Percentiles rank a stretch among this genome's conserved stretches.
phyloP scores from a whole-genome alignment of 2,329 filamentous ascomycete genomes.

The Pestalotiopsis sp. region DNA sequence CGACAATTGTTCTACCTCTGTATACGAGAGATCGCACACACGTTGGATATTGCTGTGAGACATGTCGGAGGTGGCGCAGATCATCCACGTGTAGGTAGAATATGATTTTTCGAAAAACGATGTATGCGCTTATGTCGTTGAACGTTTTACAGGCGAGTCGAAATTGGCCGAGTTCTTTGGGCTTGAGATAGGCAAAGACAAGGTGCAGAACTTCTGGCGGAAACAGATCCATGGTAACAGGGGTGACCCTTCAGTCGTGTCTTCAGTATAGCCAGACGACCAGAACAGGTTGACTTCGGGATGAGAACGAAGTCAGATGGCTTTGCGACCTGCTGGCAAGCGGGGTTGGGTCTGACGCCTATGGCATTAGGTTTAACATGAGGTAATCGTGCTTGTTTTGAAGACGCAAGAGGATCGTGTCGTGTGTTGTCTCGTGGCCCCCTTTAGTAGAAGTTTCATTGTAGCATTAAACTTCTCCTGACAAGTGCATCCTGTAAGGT shows the following conservation, averaged over 20 bases:
- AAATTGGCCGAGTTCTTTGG: conserved; percentile 25
- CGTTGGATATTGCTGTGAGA: conserved; percentile 24
- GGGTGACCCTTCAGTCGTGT: background rate
- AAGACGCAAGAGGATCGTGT: too few species aligned
- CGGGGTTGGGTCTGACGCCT: background rate
- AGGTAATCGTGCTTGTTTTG: too few species aligned
- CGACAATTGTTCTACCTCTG: conserved; percentile 17
- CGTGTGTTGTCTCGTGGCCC: too few species aligned
- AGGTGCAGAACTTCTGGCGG: conserved; percentile 23
- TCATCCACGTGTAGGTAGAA: conserved; percentile 27
- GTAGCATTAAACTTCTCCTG: too few species aligned
- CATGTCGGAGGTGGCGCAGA: conserved; percentile 22
- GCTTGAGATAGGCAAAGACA: conserved; percentile 26
- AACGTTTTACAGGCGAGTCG: conserved; percentile 25
- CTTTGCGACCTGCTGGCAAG: background rate
- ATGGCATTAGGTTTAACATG: background rate
- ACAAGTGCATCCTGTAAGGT: too few species aligned
- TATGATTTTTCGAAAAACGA: conserved; percentile 42
- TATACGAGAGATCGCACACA: conserved; percentile 27
- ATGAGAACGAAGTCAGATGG: background rate
- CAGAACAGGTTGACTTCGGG: background rate
- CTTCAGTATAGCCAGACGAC: background rate
- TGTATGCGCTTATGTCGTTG: conserved; percentile 24
- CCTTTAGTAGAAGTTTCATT: too few species aligned
- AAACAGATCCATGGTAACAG: background rate